Percentiles rank a stretch among this genome's conserved stretches.
phyloP scores from a whole-genome alignment of 2,329 filamentous ascomycete species.

The Colletotrichum lupini region DNA sequence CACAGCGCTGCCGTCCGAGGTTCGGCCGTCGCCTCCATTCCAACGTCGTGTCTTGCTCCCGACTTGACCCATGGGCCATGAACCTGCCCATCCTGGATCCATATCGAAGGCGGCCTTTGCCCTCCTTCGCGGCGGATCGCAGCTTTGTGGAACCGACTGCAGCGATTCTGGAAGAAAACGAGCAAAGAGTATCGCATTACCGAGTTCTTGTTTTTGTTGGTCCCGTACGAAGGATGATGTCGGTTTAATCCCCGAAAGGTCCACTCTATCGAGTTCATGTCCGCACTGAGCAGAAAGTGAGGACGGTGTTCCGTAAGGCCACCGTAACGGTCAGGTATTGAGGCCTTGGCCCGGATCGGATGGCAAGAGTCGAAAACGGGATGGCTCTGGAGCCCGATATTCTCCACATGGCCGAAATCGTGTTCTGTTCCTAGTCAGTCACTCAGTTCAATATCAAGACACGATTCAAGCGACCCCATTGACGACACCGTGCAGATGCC shows the following conservation, averaged over 20 bases:
- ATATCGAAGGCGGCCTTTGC: conserved; percentile 6
- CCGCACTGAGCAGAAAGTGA: conserved; percentile 14
- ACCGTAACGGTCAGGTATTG: conserved; percentile 1
- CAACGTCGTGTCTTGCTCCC: conserved; percentile 27
- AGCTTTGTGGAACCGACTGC: background rate
- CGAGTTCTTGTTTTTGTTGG: conserved; percentile 10
- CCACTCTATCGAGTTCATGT: conserved; percentile 13
- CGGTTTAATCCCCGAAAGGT: conserved; percentile 20
- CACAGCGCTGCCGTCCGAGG: conserved; percentile 30
- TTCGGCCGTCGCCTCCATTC: conserved; percentile 30
- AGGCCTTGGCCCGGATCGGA: conserved; percentile 23
- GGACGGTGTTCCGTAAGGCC: conserved; percentile 20
- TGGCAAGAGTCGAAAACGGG: conserved; percentile 25
- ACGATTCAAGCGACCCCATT: conserved; percentile 26
- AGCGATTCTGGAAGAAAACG: background rate
- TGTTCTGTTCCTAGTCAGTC: conserved; percentile 28
- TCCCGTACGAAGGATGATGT: conserved; percentile 1
- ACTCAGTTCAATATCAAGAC: background rate
- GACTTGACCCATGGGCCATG: background rate
- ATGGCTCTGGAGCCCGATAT: conserved; percentile 14
- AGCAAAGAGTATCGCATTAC: conserved; percentile 5
- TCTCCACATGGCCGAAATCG: conserved; percentile 15
- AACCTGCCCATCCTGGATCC: conserved; percentile 3
- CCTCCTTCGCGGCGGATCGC: conserved; percentile 3
- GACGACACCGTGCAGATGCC: conserved; percentile 21